Evolutionary conservation across 768 basidiomycete genomes (phyloP).

Genomic region (Pisolithus albus): DNA sequence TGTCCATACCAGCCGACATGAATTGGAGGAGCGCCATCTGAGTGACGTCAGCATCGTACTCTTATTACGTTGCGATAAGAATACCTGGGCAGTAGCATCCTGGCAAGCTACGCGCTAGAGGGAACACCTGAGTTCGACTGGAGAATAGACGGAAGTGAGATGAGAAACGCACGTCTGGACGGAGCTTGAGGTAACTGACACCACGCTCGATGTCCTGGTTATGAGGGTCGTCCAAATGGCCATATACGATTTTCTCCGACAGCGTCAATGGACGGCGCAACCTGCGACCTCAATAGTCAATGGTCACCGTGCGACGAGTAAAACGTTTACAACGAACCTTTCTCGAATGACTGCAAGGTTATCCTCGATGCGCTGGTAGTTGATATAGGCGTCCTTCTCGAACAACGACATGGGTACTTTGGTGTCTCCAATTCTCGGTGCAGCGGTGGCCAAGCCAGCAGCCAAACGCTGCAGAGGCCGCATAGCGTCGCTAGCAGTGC

Average conservation of each 20-base stretch:
- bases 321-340: constrained; percentile 59
- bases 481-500: constrained; percentile 46
- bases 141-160: not conserved
- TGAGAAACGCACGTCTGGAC: constrained; percentile 77
- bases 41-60: constrained; percentile 22
- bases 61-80: constrained; percentile 15
- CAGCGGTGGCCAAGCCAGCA: constrained; percentile 76
- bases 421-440: constrained; percentile 77
- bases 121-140: constrained; percentile 4
- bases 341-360: constrained; percentile 84
- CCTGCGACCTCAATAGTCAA: constrained; percentile 33
- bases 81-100: constrained; percentile 83
- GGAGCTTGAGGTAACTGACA: constrained; percentile 91
- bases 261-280: constrained; percentile 85
- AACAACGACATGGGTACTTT: constrained; percentile 86
- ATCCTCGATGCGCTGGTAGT: constrained; percentile 97
- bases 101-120: constrained; percentile 79
- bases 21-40: constrained; percentile 99
- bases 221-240: constrained; percentile 92
- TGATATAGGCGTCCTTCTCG: constrained; percentile 78
- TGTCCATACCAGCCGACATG: constrained; percentile 99
- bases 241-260: constrained; percentile 96
- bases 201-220: constrained; percentile 89
- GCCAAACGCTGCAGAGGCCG: constrained; percentile 47
- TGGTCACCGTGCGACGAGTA: not conserved